Evolutionary conservation across 202 grass and related monocot species (phyloP), one percentile per base, ranked within the genome.

Genomic region (Elaeis oleifera): DNA sequence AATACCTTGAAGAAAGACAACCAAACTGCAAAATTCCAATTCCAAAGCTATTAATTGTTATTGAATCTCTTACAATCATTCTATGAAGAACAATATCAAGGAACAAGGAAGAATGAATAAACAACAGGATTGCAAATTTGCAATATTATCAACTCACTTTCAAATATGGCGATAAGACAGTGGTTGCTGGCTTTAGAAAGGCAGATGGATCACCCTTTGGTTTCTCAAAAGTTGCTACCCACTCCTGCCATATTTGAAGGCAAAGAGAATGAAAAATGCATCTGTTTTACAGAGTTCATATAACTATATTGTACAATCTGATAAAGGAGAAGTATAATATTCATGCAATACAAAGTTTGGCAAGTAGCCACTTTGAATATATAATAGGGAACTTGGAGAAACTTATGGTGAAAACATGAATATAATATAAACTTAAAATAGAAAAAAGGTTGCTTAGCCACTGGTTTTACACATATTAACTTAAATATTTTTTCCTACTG

Each of bases 161-260:
- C 58, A 97, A 50, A 69, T 97, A 91, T 3, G 88, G 88, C 61
- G 92, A 89, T 71, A 97, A 78, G 21, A 89, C 81, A 31, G 82
- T 91, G 15, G 92, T 97, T 16, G 74, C 84, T 23, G 92, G 92
- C 78, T 84, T 89, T 51, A 77, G 28, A 63, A 97, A 97, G 6
- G 84, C 81, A 21, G 92, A 97, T 16, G 92, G 92, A 36, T 97
- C 71, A 51, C 88, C 77, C 72, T 91, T 97, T 36, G 88, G 87
- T 79, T 97, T 97, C 82, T 97, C 92, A 81, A 89, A 97, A 54
- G 75, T 89, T 81, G 74, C 68, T 44, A 97, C 77, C 88, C 92
- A 89, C 60, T 87, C 84, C 92, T 91, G 59, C 18, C 67, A 64
- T 63, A 75, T 65, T 44, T 56, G 26, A 16, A 53, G 18, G 36